Evolutionary conservation across 495 filamentous ascomycete species (phyloP), one percentile per base, ranked within the genome.

Genomic region (Collariella sp.): DNA sequence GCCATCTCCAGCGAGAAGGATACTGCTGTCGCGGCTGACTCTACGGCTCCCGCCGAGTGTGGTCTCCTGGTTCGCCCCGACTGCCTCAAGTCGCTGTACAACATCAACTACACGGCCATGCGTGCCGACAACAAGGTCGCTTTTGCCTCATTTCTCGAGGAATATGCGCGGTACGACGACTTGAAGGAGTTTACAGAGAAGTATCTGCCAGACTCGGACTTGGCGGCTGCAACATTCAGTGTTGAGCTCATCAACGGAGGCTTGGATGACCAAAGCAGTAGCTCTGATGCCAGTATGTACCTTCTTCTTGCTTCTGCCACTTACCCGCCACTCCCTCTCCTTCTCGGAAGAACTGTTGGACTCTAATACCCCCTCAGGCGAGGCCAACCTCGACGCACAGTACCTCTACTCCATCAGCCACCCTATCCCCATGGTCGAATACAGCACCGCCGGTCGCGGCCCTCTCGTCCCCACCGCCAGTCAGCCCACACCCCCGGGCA

Each of bases 101-200:
- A 76, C 20, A 65, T 85, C 59, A 58, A 61, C 43, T 69, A 67
- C 55, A 63, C 67, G 1, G 53, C 52, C 0, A 35, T 59, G 1
- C 40, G 52, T 1, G 29, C 47, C 5, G 49, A 49, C 12, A 64
- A 66, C 57, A 59, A 65, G 40, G 62, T 75, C 7, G 73, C 69
- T 4, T 68, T 76, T 46, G 69, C 70, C 18, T 76, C 79, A 46
- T 80, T 70, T 58, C 59, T 72, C 18, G 68, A 73, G 65, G 38
- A 88, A 60, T 86, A 82, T 58, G 83, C 80, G 41, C 76, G 80
- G 22, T 80, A 82, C 49, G 61, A 66, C 22, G 83, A 85, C 55
- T 65, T 84, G 9, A 52, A 75, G 2, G 31, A 54, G 15, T 86
- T 87, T 58, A 59, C 80, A 45, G 4, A 66, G 15, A 51, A 58